These are phyloP conservation scores for Ceraceosorus guamensis DNA, from an alignment of 1,284 basidiomycete species.

Conservation along the genomic window DNA sequence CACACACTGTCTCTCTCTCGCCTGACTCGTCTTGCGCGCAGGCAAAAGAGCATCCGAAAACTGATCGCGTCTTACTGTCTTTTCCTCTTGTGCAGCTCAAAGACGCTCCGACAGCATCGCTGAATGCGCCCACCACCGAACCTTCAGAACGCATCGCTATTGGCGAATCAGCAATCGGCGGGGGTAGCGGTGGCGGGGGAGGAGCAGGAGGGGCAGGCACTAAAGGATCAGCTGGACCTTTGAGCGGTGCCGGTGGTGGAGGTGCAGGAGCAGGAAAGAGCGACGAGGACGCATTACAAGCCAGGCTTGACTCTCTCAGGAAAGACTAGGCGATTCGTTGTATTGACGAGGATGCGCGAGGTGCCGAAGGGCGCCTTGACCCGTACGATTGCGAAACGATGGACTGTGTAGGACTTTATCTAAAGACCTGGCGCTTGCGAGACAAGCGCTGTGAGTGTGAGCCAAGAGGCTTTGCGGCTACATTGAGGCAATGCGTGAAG, in stretches of 20 bases:
- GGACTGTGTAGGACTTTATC: too few relatives aligned
- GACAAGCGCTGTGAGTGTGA: too few relatives aligned
- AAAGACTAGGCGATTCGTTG: slow-evolving; percentile 27
- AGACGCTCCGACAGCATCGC: slow-evolving; percentile 29
- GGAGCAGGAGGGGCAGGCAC: slow-evolving; percentile 4
- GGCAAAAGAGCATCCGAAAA: background rate
- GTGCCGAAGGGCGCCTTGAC: too few relatives aligned
- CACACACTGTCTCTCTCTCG: too few relatives aligned
- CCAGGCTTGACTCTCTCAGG: slow-evolving; percentile 39
- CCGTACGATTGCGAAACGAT: too few relatives aligned
- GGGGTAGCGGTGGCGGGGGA: slow-evolving; percentile 1
- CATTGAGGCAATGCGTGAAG: too few relatives aligned
- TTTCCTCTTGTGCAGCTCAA: slow-evolving; percentile 21
- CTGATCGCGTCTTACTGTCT: background rate
- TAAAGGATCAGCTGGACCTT: slow-evolving; percentile 7
- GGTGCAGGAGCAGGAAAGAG: slow-evolving; percentile 17
- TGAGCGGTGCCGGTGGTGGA: slow-evolving; percentile 8
- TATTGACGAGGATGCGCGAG: too few relatives aligned
- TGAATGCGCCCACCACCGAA: slow-evolving; percentile 26
- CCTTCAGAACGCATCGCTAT: slow-evolving; percentile 36
- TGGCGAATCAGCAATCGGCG: slow-evolving; percentile 5
- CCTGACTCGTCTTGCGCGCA: background rate
- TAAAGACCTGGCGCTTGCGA: too few relatives aligned
- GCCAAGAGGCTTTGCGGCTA: too few relatives aligned
- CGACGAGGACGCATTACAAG: slow-evolving; percentile 45